Base-by-base conservation (phyloP, 2,329 filamentous ascomycete species). In the Coniochaeta sp. region DNA sequence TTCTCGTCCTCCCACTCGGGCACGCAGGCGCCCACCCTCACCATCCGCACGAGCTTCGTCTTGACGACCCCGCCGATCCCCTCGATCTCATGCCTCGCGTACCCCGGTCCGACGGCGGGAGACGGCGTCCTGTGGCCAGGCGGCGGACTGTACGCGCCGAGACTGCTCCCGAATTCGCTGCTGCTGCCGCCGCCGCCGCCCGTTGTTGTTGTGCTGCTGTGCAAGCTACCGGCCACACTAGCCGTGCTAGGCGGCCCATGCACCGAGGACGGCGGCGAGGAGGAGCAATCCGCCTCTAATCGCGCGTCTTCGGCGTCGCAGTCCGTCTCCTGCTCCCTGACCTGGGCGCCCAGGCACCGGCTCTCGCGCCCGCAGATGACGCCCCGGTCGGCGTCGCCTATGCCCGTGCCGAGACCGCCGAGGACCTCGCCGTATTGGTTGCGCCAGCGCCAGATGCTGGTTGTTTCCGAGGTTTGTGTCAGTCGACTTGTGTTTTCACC, bases 21-120 rank as follows among this genome's bases (percentile, higher is more conserved):
- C 12, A 96, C 92, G 55, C 86, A 89, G 4, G 86, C 87, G 1
- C 91, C 92, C 0, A 96, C 84, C 54, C 79, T 80, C 6, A 95
- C 82, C 71, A 89, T 85, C 61, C 86, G 85, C 61, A 94, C 89
- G n/a, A 87, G 77, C 70, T 92, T 95, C 55, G 86, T 87, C 75
- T 95, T 95, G 50, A 96, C 82, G 13, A 87, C 80, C 1, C 91
- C 91, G 10, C 91, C 91, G 42, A 96, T 88, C 2, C 91, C 91
- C 62, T 95, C 89, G 54, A 96, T 88, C 68, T 96, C 91, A 63
- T 96, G 91, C 38, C 88, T 78, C 52, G 84, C 78, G 63, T 96
- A 96, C 3, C 91, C 91, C 0, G 88, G 77, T 53, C 86, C 72
- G 67, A 80, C 69, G 52, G 74, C 61, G 16, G 71, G 74, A 18